Evolutionary conservation across 352 stramenopile genomes (phyloP).

Genomic region (Globisporangium polare): DNA sequence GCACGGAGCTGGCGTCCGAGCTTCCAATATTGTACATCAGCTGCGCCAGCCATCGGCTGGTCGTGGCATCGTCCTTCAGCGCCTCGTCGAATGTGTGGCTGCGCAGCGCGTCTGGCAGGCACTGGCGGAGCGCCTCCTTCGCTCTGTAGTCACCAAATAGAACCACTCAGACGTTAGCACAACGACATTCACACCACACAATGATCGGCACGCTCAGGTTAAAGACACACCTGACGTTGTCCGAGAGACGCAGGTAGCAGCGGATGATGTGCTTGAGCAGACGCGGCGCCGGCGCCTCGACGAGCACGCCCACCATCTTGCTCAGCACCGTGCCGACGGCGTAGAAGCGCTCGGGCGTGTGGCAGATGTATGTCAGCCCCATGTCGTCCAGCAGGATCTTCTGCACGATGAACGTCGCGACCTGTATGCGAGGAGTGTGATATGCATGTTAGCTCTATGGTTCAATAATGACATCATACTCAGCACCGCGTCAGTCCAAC

Average conservation of each 20-base stretch:
- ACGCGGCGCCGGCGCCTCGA: slow-evolving; percentile 91
- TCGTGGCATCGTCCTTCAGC: slow-evolving; percentile 95
- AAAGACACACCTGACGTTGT: slow-evolving; percentile 48
- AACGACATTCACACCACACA: slow-evolving; percentile 8
- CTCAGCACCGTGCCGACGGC: slow-evolving; percentile 90
- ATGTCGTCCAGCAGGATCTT: slow-evolving; percentile 99
- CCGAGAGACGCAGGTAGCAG: slow-evolving; percentile 96
- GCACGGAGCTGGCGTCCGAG: slow-evolving; percentile 7
- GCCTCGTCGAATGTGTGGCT: slow-evolving; percentile 94
- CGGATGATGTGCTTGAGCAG: slow-evolving; percentile 99
- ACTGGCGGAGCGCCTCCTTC: slow-evolving; percentile 96
- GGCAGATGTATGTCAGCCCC: slow-evolving; percentile 98
- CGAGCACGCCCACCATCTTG: slow-evolving; percentile 96
- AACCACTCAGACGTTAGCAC: background rate
- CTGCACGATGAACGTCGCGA: slow-evolving; percentile 99
- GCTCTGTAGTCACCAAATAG: slow-evolving; percentile 55
- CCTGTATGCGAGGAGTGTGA: slow-evolving; percentile 21
- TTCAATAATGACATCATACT: background rate
- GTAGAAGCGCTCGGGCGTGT: slow-evolving; percentile 94
- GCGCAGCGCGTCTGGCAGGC: slow-evolving; percentile 90
- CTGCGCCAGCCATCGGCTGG: slow-evolving; percentile 95
- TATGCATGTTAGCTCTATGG: background rate
- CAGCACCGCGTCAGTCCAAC: background rate
- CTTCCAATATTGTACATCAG: slow-evolving; percentile 91
- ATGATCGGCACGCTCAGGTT: background rate